A percentile compares a stretch with the other conserved stretches of the same genome.
These are phyloP conservation scores for Komagataella ulmi DNA, from an alignment of 805 yeast species.

Conservation along the genomic window DNA sequence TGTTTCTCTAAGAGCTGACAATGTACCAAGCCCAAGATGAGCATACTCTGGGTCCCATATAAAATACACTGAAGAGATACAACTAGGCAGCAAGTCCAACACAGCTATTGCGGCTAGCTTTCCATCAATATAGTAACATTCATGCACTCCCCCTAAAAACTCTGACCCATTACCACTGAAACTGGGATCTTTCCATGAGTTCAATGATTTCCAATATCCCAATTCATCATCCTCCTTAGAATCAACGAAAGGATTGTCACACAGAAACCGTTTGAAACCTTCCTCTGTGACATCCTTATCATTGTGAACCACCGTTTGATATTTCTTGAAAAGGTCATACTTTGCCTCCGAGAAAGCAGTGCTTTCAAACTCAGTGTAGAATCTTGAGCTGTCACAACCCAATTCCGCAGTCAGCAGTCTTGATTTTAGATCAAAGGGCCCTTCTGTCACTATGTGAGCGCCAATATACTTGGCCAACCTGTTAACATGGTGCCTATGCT, in stretches of 20 bases:
- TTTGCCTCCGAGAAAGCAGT: conserved; percentile 43
- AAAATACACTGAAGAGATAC: conserved; percentile 75
- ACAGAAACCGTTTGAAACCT: conserved; percentile 54
- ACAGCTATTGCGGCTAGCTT: conserved; percentile 65
- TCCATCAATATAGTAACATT: conserved; percentile 55
- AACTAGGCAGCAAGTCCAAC: conserved; percentile 61
- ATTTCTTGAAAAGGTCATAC: conserved; percentile 46
- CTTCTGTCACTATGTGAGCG: conserved; percentile 4
- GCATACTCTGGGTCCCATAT: conserved; percentile 79
- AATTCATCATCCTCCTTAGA: conserved; percentile 13
- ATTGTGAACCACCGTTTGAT: conserved; percentile 60
- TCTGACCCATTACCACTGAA: conserved; percentile 4
- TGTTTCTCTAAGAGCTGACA: conserved; percentile 64
- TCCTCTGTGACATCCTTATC: conserved; percentile 35
- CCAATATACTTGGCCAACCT: conserved; percentile 34
- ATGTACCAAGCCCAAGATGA: conserved; percentile 58
- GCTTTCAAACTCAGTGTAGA: conserved; percentile 35
- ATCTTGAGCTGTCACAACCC: conserved; percentile 4
- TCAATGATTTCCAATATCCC: conserved; percentile 25
- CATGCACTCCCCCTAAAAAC: conserved; percentile 58
- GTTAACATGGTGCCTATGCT: conserved; percentile 52
- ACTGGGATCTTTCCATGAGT: conserved; percentile 22
- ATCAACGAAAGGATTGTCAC: conserved; percentile 46
- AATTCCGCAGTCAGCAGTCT: conserved; percentile 7
- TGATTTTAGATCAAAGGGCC: conserved; percentile 5